phyloP scores from a whole-genome alignment of 164 flowering plant genomes.

The Taxillus chinensis region DNA sequence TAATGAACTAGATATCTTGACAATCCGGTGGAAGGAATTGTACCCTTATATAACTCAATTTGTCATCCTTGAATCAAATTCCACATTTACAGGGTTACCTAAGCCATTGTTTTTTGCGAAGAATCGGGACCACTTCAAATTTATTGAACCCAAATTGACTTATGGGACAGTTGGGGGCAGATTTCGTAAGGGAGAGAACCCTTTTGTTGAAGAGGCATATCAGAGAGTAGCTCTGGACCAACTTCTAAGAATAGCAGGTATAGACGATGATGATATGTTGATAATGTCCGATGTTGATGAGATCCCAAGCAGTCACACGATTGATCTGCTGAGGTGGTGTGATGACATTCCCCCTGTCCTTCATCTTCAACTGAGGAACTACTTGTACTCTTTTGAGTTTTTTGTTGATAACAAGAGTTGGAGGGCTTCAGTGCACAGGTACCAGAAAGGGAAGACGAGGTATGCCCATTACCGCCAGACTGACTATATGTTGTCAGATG shows the following conservation, averaged over 20 bases:
- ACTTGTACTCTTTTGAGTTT: conserved; percentile 82
- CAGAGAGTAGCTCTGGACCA: conserved; percentile 85
- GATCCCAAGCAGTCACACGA: conserved; percentile 82
- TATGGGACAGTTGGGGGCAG: conserved; percentile 76
- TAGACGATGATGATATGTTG: conserved; percentile 76
- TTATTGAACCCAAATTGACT: conserved; percentile 56
- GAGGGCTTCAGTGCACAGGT: conserved; percentile 81
- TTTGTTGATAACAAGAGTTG: conserved; percentile 55
- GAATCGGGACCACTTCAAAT: conserved; percentile 48
- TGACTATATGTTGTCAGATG: conserved; percentile 55
- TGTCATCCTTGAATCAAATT: conserved; percentile 86
- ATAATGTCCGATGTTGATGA: conserved; percentile 96
- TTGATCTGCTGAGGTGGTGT: conserved; percentile 84
- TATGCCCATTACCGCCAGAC: conserved; percentile 82
- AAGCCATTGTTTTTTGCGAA: conserved; percentile 52
- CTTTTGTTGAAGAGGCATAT: conserved; percentile 88
- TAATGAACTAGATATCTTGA: conserved; percentile 73
- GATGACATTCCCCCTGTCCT: conserved; percentile 71
- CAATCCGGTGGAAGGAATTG: conserved; percentile 74
- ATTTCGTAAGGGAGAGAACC: conserved; percentile 68
- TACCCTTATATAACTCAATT: conserved; percentile 73
- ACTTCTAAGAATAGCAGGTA: conserved; percentile 71
- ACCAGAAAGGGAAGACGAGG: conserved; percentile 60
- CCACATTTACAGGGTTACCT: conserved; percentile 70
- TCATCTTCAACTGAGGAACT: conserved; percentile 68